phyloP scores from a whole-genome alignment of 1,284 basidiomycete species.

The Ceratobasidium papillatum region DNA sequence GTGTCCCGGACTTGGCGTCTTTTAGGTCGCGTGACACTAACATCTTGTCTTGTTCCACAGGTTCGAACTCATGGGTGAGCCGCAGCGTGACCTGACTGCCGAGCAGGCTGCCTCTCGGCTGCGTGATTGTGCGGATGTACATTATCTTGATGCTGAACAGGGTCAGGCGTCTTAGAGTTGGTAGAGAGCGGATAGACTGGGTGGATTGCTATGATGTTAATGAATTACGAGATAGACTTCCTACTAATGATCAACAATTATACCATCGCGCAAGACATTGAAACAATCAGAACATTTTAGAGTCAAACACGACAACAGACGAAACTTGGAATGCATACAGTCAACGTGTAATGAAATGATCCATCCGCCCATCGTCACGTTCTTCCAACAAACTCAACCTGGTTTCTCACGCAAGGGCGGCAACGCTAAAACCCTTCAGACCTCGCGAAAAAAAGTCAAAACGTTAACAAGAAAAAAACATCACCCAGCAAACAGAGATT shows the following conservation, averaged over 20 bases:
- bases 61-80: conserved; percentile 92
- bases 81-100: conserved; percentile 89
- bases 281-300: background rate
- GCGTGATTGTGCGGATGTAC: conserved; percentile 60
- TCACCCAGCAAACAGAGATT: background rate
- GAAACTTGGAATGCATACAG: background rate
- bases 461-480: conserved; percentile 2
- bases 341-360: background rate
- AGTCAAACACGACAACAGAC: background rate
- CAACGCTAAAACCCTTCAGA: background rate
- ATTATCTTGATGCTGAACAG: conserved; percentile 55
- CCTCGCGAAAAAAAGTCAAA: conserved; percentile 3
- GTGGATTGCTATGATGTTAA: background rate
- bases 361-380: background rate
- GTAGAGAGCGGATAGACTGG: background rate
- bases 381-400: conserved; percentile 19
- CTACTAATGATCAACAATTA: conserved; percentile 17
- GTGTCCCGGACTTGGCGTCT: conserved; percentile 49
- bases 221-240: conserved; percentile 9
- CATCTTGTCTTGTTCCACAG: conserved; percentile 54
- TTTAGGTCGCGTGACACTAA: conserved; percentile 6
- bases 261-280: background rate
- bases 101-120: conserved; percentile 85
- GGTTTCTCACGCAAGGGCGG: conserved; percentile 18
- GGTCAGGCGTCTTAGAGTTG: background rate